Evolutionary conservation across 306 rosid genomes (phyloP), one percentile per base, ranked within the genome.

Genomic region (Cicer cuneatum): DNA sequence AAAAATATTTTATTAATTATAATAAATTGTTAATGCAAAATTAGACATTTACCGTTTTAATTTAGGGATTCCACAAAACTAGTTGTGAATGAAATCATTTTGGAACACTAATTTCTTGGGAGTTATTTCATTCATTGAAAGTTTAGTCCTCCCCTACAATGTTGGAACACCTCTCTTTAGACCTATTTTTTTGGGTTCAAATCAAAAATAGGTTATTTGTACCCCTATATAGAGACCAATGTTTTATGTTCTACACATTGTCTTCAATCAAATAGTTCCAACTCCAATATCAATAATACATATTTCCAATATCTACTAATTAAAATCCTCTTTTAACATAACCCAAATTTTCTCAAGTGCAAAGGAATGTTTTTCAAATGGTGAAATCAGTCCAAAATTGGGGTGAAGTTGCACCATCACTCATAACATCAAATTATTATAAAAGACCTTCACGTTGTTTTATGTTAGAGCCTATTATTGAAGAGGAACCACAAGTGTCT

Each of bases 371-470:
- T n/a, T 47, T 14, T 10, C 60, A 67, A 79, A 74, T 80, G 79
- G 73, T 66, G 58, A 68, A 69, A 19, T 51, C 68, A 7, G 49
- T 60, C 24, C 5, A 74, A 5, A 80, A 29, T 0, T 74, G 76
- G 80, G 84, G 84, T 15, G 84, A 80, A 68, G 80, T 80, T 16
- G 80, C 84, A 74, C 84, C 84, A 41, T 0, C 59, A 10, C 67
- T 80, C 8, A 0, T 80, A 41, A 38, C 12, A 80, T 60, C 84
- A 29, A 7, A 18, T 43, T 42, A 43, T 41, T 61, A 74, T n/a
- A 63, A 29, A 16, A 74, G 60, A 58, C 8, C 76, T 0, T 8
- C 71, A 73, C 52, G 45, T 12, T 68, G 12, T 42, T 68, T 12
- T 13, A 68, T 2, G 37, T 62, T 80, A 42, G 84, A 80, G 21